Percentiles rank a stretch among this genome's conserved stretches.
These are phyloP conservation scores for Ogataea hybrid DNA, from an alignment of 1,139 yeast species.

Conservation along the genomic window DNA sequence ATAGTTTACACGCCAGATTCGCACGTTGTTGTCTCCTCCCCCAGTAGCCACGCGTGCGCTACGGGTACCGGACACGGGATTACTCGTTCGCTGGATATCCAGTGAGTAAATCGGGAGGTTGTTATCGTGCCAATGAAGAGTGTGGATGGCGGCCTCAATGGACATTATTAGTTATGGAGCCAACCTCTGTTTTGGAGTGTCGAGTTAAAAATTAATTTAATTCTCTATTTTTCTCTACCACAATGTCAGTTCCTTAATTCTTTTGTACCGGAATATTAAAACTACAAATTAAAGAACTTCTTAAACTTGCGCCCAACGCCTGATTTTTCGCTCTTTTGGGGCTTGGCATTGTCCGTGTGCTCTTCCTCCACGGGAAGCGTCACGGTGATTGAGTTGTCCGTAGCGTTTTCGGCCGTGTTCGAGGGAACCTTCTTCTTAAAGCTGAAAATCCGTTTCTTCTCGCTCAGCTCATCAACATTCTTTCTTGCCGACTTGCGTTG, in stretches of 20 bases:
- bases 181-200: too few species aligned
- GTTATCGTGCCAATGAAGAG: constrained; percentile 82
- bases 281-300: constrained; percentile 28
- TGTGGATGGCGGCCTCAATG: constrained; percentile 58
- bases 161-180: constrained; percentile 6
- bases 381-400: constrained; percentile 8
- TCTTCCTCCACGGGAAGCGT: constrained; percentile 10
- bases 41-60: constrained; percentile 71
- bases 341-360: background rate
- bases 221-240: background rate
- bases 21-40: constrained; percentile 90
- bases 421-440: constrained; percentile 6
- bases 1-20: constrained; percentile 55
- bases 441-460: constrained; percentile 7
- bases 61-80: constrained; percentile 1
- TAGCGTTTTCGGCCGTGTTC: background rate
- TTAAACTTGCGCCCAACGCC: constrained; percentile 22
- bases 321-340: constrained; percentile 2
- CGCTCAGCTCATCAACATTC: constrained; percentile 10
- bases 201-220: background rate
- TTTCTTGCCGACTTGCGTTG: constrained; percentile 20
- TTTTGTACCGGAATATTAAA: too few species aligned
- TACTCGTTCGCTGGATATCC: constrained; percentile 61
- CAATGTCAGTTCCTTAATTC: background rate
- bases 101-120: constrained; percentile 82